phyloP scores from a whole-genome alignment of 2,329 filamentous ascomycete species.

The Sporothrix mexicana region DNA sequence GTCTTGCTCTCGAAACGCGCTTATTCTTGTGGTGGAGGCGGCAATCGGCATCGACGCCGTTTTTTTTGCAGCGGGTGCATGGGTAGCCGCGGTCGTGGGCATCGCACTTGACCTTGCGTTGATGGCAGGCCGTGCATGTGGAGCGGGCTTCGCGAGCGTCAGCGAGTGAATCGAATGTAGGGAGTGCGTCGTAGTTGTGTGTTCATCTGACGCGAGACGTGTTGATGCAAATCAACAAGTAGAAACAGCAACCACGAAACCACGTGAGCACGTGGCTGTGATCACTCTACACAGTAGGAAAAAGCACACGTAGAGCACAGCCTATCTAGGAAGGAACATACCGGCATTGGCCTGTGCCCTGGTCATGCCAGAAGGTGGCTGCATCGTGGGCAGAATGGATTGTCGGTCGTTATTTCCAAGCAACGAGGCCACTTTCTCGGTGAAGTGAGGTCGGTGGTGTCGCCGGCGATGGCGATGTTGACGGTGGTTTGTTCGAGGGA shows the following conservation, averaged over 20 bases:
- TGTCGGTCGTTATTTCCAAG: not conserved
- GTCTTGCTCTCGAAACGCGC: not conserved
- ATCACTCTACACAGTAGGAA: not conserved
- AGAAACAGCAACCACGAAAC: not conserved
- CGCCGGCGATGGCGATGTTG: constrained; percentile 13
- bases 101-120: constrained; percentile 30
- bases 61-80: constrained; percentile 28
- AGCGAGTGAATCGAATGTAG: not conserved
- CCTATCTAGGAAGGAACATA: not conserved
- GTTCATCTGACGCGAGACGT: too few species aligned
- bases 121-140: constrained; percentile 29
- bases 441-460: constrained; percentile 12
- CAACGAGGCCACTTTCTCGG: not conserved
- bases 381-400: not conserved
- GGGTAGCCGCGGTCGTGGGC: constrained; percentile 30
- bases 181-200: too few species aligned
- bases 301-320: not conserved
- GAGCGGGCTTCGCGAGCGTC: constrained; percentile 20
- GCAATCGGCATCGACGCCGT: constrained; percentile 9
- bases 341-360: constrained; percentile 25
- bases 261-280: not conserved
- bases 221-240: not conserved
- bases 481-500: not conserved
- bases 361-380: constrained; percentile 18
- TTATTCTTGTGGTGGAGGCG: constrained; percentile 25